Conservation (phyloP, 371 early-diverging fungal genomes). For the Scutellospora calospora region DNA sequence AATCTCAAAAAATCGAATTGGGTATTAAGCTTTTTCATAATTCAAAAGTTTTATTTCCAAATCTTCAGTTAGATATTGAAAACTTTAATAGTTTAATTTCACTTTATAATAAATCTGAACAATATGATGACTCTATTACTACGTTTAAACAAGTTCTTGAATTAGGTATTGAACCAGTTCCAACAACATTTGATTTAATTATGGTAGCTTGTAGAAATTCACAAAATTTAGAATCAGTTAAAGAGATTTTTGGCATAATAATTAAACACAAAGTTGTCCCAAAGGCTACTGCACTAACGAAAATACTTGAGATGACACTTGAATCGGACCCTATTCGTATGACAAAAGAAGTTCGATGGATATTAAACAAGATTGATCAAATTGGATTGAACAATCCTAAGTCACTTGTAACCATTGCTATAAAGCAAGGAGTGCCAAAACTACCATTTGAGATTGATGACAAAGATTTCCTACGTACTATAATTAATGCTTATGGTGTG, state of each 20-base stretch:
- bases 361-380: slow-evolving; percentile 12
- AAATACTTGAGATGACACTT: neutral
- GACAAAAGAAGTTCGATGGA: neutral
- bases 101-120: neutral
- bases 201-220: slow-evolving; percentile 4
- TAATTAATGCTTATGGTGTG: neutral
- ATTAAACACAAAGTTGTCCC: neutral
- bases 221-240: neutral
- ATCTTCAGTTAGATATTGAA: neutral
- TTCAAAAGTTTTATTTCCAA: neutral
- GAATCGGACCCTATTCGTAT: neutral
- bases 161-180: neutral
- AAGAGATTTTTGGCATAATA: slow-evolving; percentile 7
- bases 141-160: too few species aligned
- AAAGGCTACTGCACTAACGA: neutral
- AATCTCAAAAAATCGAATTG: neutral
- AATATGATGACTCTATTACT: neutral
- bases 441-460: slow-evolving; percentile 2
- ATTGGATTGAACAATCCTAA: neutral
- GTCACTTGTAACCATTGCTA: neutral
- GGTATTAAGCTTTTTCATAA: neutral
- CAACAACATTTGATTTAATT: neutral
- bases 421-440: neutral
- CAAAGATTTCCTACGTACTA: neutral
- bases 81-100: slow-evolving; percentile 16